These are phyloP conservation scores for Jacaranda copaia DNA, from an alignment of 257 asterid species.

Conservation along the genomic window DNA sequence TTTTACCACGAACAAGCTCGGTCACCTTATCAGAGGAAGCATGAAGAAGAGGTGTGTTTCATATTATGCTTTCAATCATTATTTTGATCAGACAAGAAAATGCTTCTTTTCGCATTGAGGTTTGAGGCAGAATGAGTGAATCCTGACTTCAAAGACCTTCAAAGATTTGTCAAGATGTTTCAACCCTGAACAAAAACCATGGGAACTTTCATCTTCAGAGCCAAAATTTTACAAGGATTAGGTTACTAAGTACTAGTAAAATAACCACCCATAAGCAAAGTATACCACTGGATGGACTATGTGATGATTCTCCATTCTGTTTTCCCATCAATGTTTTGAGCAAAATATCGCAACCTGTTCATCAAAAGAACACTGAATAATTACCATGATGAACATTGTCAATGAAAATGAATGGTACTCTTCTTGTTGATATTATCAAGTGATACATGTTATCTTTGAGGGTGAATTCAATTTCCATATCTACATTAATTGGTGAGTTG, in stretches of 20 bases:
- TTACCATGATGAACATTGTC: background rate
- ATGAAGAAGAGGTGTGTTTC: no score
- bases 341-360: slow-evolving; percentile 35
- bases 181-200: background rate
- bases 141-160: no score
- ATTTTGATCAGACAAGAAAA: no score
- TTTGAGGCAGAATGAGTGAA: no score
- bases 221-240: slow-evolving; percentile 20
- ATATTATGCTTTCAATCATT: no score
- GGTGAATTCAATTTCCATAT: no score
- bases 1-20: background rate
- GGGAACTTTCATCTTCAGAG: background rate
- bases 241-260: slow-evolving; percentile 8
- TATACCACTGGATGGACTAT: background rate
- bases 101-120: no score
- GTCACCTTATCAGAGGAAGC: background rate
- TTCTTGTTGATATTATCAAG: background rate
- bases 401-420: background rate
- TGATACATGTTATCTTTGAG: no score
- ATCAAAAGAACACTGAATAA: background rate
- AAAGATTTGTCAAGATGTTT: no score
- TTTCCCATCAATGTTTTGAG: slow-evolving; percentile 20
- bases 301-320: slow-evolving; percentile 33
- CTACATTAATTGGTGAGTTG: no score
- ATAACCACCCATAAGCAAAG: background rate